A percentile compares a stretch with the other conserved stretches of the same genome.
These are phyloP conservation scores for Sistotremastrum niveocremeum DNA, from an alignment of 768 basidiomycete species.

Conservation along the genomic window DNA sequence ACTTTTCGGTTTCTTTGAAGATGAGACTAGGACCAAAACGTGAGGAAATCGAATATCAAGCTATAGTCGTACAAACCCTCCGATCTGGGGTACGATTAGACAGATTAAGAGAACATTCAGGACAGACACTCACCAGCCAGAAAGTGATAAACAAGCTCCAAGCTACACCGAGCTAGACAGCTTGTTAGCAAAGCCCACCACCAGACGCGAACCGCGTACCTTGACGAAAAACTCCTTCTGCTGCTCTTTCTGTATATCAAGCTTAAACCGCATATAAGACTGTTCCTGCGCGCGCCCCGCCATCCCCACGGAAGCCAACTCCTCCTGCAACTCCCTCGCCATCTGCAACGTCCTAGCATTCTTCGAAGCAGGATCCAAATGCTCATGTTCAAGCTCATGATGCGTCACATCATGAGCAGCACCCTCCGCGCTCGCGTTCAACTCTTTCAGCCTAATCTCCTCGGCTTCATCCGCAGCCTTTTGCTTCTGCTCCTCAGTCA, in stretches of 20 bases:
- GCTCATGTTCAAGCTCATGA: neutral
- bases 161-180: constrained; percentile 29
- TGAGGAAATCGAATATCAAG: neutral
- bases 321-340: too few relatives aligned
- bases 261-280: constrained; percentile 9
- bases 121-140: constrained; percentile 44
- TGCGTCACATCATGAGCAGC: neutral
- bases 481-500: constrained; percentile 41
- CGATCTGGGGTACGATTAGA: too few relatives aligned
- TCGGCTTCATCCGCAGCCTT: constrained; percentile 53
- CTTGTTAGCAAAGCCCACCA: neutral
- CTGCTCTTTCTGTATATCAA: constrained; percentile 16
- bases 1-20: constrained; percentile 55
- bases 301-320: too few relatives aligned
- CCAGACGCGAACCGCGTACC: too few relatives aligned
- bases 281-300: constrained; percentile 3
- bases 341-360: neutral
- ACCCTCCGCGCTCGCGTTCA: neutral
- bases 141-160: constrained; percentile 56
- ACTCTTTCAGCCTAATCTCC: neutral
- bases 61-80: too few relatives aligned
- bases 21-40: constrained; percentile 51
- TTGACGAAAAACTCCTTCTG: constrained; percentile 43
- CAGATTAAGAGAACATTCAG: neutral
- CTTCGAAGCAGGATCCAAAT: neutral